phyloP scores from a whole-genome alignment of 257 asterid genomes.

The Echium plantagineum region DNA sequence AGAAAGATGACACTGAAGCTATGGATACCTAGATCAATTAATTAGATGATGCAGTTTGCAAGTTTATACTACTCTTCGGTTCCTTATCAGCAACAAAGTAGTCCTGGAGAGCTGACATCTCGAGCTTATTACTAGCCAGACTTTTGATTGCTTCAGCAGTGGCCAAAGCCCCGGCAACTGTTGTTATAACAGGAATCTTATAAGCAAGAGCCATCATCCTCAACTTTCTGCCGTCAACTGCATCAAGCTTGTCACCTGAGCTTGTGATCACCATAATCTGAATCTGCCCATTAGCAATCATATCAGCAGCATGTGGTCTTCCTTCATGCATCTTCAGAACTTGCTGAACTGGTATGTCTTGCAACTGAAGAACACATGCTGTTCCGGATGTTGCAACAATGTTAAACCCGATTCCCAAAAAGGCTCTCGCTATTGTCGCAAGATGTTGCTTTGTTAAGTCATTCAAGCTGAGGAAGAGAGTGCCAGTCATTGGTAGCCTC shows the following conservation, averaged over 20 bases:
- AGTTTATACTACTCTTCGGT: constrained; percentile 14
- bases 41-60: constrained; percentile 38
- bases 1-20: constrained; percentile 1
- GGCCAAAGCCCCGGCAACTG: constrained; percentile 90
- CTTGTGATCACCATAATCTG: constrained; percentile 94
- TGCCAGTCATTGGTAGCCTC: constrained; percentile 71
- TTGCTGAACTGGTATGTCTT: constrained; percentile 59
- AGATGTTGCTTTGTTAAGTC: constrained; percentile 75
- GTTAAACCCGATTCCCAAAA: constrained; percentile 44
- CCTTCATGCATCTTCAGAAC: constrained; percentile 97
- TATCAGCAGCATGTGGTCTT: constrained; percentile 84
- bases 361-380: constrained; percentile 60
- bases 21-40: constrained; percentile 3
- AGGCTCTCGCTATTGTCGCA: constrained; percentile 54
- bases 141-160: constrained; percentile 90
- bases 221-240: constrained; percentile 77
- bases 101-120: constrained; percentile 93
- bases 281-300: constrained; percentile 77
- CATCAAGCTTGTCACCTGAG: constrained; percentile 72
- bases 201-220: constrained; percentile 91
- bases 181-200: constrained; percentile 85
- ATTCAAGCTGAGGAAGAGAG: constrained; percentile 74
- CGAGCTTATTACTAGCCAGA: constrained; percentile 59
- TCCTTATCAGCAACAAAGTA: constrained; percentile 37
- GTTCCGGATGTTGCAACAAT: constrained; percentile 90